Base-by-base conservation (phyloP, 371 early-diverging fungal species). In the Mortierella sp. region DNA sequence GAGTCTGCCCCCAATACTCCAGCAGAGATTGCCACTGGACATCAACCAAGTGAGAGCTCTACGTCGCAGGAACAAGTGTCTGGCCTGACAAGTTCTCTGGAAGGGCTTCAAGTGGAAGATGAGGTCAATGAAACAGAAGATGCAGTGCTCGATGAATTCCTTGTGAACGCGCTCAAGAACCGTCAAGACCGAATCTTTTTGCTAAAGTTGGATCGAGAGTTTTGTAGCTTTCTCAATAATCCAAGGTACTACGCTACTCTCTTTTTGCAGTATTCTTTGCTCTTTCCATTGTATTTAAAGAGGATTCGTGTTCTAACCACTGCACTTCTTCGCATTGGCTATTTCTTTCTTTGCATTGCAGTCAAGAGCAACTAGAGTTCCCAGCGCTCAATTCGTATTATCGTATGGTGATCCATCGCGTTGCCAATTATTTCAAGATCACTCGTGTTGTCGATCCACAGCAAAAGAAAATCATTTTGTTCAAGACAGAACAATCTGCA, bases 341-440 rank as follows among this genome's bases (percentile, higher is more conserved):
- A 5, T 8, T 16, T 18, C 54, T 18, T 60, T 35, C 51, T 3
- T 37, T 61, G 1, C 28, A 14, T 37, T 30, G 5, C 71, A 93
- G 93, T 69, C 86, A 88, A 64, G 86, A 86, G 52, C 85, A 90
- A 20, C 77, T 93, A 52, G 92, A 90, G 72, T 90, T 93, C 71
- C 92, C 93, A 20, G 84, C 85, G 14, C 89, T 94, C 89, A 95
- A 95, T 68, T 92, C 93, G 9, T 95, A 94, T 68, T 93, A 94
- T 65, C 88, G 95, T 14, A 81, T 93, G 72, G 88, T 95, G 69
- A 87, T 93, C 11, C 94, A 95, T 76, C 87, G 90, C 37, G 87
- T 94, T 3, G 94, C 93, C 18, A 88, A 90, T 52, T 92, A 93
- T 76, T 95, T 91, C 75, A 89, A 90, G 63, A 68, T 94, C 62